phyloP scores from a whole-genome alignment of 139 green algal genomes.

The Spirogloea muscicola region DNA sequence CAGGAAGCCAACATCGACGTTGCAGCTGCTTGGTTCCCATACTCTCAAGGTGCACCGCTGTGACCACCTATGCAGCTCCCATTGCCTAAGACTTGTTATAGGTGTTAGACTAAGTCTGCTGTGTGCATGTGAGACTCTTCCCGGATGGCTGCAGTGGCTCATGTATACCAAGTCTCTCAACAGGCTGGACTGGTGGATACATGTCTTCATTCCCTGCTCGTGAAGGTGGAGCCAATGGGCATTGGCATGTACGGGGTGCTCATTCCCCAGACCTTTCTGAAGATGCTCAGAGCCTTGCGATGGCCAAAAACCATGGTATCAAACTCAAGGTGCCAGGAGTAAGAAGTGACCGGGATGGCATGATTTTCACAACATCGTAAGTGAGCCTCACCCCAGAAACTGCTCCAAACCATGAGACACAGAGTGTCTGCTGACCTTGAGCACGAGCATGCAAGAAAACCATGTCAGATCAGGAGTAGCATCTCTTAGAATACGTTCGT shows the following conservation, averaged over 20 bases:
- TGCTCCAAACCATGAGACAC: not conserved
- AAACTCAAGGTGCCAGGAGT: constrained; percentile 26
- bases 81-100: not conserved
- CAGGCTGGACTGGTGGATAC: constrained; percentile 30
- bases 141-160: not conserved
- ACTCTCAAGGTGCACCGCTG: constrained; percentile 23
- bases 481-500: not conserved
- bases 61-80: not conserved
- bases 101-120: not conserved
- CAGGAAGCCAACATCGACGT: constrained; percentile 42
- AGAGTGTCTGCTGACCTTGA: not conserved
- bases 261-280: constrained; percentile 1
- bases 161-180: not conserved
- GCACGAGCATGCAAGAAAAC: not conserved
- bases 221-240: not conserved
- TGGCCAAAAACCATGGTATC: not conserved
- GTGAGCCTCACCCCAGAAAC: not conserved
- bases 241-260: not conserved
- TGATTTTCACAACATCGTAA: constrained; percentile 42
- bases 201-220: constrained; percentile 4
- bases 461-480: not conserved
- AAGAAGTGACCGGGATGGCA: constrained; percentile 20
- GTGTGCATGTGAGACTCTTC: not conserved
- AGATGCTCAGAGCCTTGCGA: not conserved
- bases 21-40: constrained; percentile 40